Evolutionary conservation across 139 green algal genomes (phyloP).

Genomic region (Closterium sp.): DNA sequence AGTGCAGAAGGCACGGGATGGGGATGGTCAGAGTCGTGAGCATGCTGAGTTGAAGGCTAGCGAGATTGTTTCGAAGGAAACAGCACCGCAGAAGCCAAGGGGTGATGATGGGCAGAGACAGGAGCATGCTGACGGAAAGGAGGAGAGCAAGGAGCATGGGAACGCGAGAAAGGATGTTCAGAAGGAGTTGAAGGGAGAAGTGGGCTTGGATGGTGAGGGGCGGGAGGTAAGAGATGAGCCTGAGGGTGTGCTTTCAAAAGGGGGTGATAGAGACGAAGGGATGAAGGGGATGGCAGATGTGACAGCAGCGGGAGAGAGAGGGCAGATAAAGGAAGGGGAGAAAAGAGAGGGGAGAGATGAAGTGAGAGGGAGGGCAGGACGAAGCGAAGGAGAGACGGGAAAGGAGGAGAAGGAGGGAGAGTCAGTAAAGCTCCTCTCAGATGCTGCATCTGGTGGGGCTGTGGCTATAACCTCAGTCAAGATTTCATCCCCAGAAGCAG

Average conservation of each 20-base stretch:
- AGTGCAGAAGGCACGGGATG: too few species aligned
- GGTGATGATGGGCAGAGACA: too few species aligned
- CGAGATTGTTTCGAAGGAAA: too few species aligned
- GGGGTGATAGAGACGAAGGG: neutral
- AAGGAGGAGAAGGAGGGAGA: neutral
- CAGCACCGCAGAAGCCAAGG: too few species aligned
- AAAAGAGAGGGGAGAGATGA: neutral
- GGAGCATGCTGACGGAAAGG: too few species aligned
- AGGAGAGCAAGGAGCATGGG: neutral
- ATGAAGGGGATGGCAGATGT: neutral
- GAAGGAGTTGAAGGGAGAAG: neutral
- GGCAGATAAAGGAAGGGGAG: neutral
- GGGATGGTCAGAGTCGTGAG: too few species aligned
- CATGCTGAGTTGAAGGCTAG: neutral
- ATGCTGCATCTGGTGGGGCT: neutral
- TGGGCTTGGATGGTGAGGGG: neutral
- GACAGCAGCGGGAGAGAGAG: neutral
- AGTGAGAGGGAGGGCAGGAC: neutral
- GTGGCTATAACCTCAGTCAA: neutral
- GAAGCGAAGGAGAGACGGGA: neutral
- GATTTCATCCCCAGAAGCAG: too few species aligned
- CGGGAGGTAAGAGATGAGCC: neutral
- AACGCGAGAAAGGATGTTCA: too few species aligned
- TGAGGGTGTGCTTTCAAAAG: too few species aligned
- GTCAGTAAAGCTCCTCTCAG: neutral